A percentile compares a stretch with the other conserved stretches of the same genome.
Evolutionary conservation across 2,329 filamentous ascomycete genomes (phyloP).

Genomic region (Curvularia sp.): DNA sequence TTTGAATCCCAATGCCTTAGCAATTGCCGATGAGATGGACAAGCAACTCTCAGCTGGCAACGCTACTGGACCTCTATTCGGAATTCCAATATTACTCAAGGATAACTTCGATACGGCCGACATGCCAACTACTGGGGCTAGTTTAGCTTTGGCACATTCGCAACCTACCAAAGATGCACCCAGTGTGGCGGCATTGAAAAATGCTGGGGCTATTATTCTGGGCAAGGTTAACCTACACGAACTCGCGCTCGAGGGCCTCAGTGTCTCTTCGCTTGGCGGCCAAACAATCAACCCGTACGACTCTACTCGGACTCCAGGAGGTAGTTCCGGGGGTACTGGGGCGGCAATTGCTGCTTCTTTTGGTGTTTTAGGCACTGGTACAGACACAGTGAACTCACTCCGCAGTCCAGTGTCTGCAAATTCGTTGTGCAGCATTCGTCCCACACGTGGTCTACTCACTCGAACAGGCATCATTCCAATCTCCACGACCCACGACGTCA

Average conservation of each 20-base stretch:
- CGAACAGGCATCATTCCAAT: slow-evolving; percentile 62
- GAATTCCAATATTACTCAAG: slow-evolving; percentile 68
- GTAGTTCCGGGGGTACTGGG: slow-evolving; percentile 68
- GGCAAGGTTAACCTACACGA: slow-evolving; percentile 68
- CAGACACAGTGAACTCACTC: slow-evolving; percentile 68
- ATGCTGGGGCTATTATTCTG: slow-evolving; percentile 62
- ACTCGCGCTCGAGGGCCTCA: slow-evolving; percentile 68
- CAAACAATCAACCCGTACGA: slow-evolving; percentile 74
- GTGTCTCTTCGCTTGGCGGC: slow-evolving; percentile 67
- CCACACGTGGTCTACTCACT: slow-evolving; percentile 62
- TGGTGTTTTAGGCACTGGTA: slow-evolving; percentile 65
- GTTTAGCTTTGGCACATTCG: slow-evolving; percentile 57
- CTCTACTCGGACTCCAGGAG: slow-evolving; percentile 67
- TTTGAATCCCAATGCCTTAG: slow-evolving; percentile 59
- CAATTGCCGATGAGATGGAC: slow-evolving; percentile 61
- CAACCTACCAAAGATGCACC: slow-evolving; percentile 59
- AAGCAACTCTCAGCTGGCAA: slow-evolving; percentile 56
- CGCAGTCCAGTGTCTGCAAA: slow-evolving; percentile 67
- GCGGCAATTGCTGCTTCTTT: slow-evolving; percentile 66
- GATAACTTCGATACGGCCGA: slow-evolving; percentile 67
- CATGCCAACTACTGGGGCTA: slow-evolving; percentile 66
- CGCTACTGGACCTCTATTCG: slow-evolving; percentile 62
- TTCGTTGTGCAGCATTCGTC: slow-evolving; percentile 65
- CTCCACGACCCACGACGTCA: slow-evolving; percentile 63
- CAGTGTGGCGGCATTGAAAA: slow-evolving; percentile 57